A percentile compares a stretch with the other conserved stretches of the same genome.
These are phyloP conservation scores for Linum trigynum DNA, from an alignment of 345 rosid genomes.

Conservation along the genomic window DNA sequence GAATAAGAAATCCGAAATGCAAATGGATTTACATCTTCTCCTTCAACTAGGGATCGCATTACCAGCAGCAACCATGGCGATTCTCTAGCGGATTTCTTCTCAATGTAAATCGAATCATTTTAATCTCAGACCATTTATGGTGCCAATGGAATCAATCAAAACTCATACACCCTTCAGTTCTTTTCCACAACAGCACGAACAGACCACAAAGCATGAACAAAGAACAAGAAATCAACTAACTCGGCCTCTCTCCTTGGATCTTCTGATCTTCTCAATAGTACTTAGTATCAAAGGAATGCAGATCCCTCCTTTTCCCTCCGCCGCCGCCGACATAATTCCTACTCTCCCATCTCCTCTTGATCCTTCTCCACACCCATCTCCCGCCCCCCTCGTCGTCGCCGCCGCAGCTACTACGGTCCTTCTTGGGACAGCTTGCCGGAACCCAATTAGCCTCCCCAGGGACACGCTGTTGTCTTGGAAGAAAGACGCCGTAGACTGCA, in stretches of 20 bases:
- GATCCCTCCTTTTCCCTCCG: conserved; percentile 17
- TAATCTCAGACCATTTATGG: not conserved
- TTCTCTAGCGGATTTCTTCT: not conserved
- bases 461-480: conserved; percentile 42
- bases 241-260: conserved; percentile 26
- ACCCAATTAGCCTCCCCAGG: conserved; percentile 42
- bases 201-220: too few relatives aligned
- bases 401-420: conserved; percentile 13
- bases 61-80: too few relatives aligned
- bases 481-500: conserved; percentile 27
- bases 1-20: not conserved
- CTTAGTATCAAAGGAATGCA: conserved; percentile 41
- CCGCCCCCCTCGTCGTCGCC: not conserved
- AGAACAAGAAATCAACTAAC: not conserved
- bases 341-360: conserved; percentile 7
- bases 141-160: conserved; percentile 1
- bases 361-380: conserved; percentile 4
- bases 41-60: too few relatives aligned
- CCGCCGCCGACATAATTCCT: not conserved
- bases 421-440: conserved; percentile 13
- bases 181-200: conserved; percentile 5
- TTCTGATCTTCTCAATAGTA: conserved; percentile 25
- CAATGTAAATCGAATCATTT: not conserved
- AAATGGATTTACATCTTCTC: not conserved
- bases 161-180: conserved; percentile 16